phyloP scores from a whole-genome alignment of 2,329 filamentous ascomycete genomes.

The Arthrobotrys sinensis region DNA sequence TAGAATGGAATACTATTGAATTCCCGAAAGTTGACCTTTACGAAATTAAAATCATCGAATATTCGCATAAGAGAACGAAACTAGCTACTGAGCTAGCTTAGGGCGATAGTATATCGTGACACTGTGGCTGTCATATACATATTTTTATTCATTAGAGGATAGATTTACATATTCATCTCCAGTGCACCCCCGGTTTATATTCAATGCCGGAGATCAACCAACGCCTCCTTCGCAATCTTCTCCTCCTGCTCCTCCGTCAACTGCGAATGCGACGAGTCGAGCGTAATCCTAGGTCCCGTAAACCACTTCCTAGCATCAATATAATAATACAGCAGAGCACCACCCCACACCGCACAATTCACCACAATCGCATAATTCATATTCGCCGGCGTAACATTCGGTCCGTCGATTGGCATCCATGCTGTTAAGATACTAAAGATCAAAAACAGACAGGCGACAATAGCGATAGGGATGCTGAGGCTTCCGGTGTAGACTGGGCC shows the following conservation, averaged over 20 bases:
- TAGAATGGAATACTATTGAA: too few relatives aligned
- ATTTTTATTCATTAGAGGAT: neutral
- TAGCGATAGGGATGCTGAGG: constrained; percentile 72
- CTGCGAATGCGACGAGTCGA: constrained; percentile 66
- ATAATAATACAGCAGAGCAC: constrained; percentile 73
- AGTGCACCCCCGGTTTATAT: neutral
- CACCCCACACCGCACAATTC: constrained; percentile 74
- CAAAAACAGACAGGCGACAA: constrained; percentile 72
- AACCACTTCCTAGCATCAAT: constrained; percentile 75
- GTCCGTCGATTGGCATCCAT: constrained; percentile 75
- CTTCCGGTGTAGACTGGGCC: constrained; percentile 75
- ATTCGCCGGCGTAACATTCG: constrained; percentile 69
- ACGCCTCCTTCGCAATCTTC: constrained; percentile 63
- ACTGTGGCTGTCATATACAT: too few relatives aligned
- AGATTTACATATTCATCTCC: neutral
- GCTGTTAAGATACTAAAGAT: constrained; percentile 73
- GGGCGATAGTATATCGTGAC: too few relatives aligned
- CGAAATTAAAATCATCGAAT: too few relatives aligned
- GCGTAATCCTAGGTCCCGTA: constrained; percentile 74
- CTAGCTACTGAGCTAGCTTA: too few relatives aligned
- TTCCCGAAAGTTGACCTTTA: too few relatives aligned
- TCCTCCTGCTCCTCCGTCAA: constrained; percentile 62
- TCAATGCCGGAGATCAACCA: constrained; percentile 63
- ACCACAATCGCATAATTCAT: constrained; percentile 79
- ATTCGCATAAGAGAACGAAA: too few relatives aligned